A percentile compares a stretch with the other conserved stretches of the same genome.
Conservation (phyloP, 345 rosid species). For the Eutrema japonicum region DNA sequence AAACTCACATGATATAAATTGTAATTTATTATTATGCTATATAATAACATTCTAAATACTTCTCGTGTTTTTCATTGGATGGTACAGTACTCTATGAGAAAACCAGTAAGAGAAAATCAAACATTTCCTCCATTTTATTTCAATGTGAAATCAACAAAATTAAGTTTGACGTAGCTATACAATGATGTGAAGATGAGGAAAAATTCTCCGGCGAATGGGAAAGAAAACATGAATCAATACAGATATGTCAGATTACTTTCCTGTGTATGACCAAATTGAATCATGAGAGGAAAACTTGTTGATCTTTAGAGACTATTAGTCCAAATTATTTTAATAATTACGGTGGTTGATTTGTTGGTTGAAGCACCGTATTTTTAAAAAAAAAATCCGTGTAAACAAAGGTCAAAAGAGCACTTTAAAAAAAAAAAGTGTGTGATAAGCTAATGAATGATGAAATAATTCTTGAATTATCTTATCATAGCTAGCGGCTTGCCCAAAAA, state of each 20-base stretch:
- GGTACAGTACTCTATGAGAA: background rate
- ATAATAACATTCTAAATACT: too few relatives aligned
- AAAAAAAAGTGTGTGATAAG: conserved; percentile 18
- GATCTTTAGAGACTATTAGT: conserved; percentile 18
- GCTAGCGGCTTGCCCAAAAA: background rate
- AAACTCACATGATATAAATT: background rate
- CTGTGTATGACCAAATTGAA: conserved; percentile 15
- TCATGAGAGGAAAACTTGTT: background rate
- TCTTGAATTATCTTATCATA: conserved; percentile 17
- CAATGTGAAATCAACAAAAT: conserved; percentile 10
- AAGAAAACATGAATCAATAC: conserved; percentile 21
- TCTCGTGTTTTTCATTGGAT: background rate
- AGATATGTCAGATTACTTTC: background rate
- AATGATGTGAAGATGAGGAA: conserved; percentile 1
- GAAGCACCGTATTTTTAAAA: background rate
- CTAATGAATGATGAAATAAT: conserved; percentile 24
- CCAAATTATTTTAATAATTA: background rate
- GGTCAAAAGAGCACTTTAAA: conserved; percentile 12
- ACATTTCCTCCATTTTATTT: background rate
- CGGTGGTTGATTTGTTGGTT: conserved; percentile 13
- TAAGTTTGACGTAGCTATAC: background rate
- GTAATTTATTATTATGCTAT: background rate
- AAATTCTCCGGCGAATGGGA: background rate
- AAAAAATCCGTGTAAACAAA: background rate
- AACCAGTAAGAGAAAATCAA: background rate